These are phyloP conservation scores for Fusarium sp. DNA, from an alignment of 2,329 filamentous ascomycete species.

Conservation along the genomic window DNA sequence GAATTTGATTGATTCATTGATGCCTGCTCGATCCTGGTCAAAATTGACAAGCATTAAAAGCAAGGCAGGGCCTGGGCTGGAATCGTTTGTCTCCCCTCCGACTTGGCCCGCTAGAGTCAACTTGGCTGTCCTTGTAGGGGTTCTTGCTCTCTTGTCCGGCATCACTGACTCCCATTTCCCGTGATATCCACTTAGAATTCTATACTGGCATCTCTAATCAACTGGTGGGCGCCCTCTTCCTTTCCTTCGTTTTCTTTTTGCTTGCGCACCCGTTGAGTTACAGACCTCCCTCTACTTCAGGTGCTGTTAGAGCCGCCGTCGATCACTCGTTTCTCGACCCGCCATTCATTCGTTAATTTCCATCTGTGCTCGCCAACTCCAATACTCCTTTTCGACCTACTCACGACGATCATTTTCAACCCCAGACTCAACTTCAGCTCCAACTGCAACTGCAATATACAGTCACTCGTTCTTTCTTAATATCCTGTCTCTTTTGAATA, in stretches of 20 bases:
- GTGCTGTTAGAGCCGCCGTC: constrained; percentile 33
- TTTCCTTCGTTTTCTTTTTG: constrained; percentile 28
- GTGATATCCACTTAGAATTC: constrained; percentile 19
- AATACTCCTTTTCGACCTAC: constrained; percentile 14
- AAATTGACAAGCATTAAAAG: constrained; percentile 1
- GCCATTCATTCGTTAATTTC: constrained; percentile 13
- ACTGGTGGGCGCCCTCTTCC: constrained; percentile 25
- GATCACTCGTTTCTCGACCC: constrained; percentile 39
- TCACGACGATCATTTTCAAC: constrained; percentile 31
- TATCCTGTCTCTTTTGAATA: background rate
- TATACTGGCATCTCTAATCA: constrained; percentile 14
- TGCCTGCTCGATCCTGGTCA: constrained; percentile 1
- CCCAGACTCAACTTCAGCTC: constrained; percentile 1
- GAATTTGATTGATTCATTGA: background rate
- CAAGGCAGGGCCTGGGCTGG: constrained; percentile 9
- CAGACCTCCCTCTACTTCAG: constrained; percentile 13
- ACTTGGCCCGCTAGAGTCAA: constrained; percentile 2
- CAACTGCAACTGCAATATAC: background rate
- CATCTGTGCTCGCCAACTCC: background rate
- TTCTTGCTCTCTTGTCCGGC: background rate
- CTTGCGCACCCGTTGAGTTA: constrained; percentile 26
- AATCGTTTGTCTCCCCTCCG: constrained; percentile 1
- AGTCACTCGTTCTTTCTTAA: constrained; percentile 14
- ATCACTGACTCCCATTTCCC: constrained; percentile 6
- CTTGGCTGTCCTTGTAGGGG: background rate